Evolutionary conservation across 2,329 filamentous ascomycete species (phyloP), one percentile per base, ranked within the genome.

Genomic region (Furcasterigmium furcatum): DNA sequence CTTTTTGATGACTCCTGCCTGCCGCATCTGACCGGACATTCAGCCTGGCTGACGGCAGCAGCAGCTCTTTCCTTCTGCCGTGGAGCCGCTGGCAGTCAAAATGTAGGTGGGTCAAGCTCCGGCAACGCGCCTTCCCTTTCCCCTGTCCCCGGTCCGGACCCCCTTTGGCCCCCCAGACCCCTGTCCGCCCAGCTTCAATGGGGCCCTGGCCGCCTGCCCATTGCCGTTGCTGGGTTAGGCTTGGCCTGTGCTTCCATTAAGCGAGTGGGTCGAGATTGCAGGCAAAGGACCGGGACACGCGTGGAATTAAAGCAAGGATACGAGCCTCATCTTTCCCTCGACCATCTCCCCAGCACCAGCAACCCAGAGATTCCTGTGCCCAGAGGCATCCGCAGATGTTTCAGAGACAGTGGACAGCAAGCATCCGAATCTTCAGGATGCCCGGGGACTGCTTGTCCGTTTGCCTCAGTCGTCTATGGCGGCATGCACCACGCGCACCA

Each of bases 211-310:
- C 35, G 10, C 19, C 35, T 40, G 18, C 16, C 35, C 35, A 14
- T 39, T 32, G 38, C 35, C 32, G 44, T 46, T 46, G 39, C 44
- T 36, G 44, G 38, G 44, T 41, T 39, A 35, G 36, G 38, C 44
- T 32, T 46, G 47, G 47, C 41, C 47, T 32, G 47, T 49, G 47
- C 47, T 43, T 16, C 34, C 18, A 36, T 52, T 56, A 55, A 57
- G 53, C 53, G 50, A 57, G 53, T 58, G 54, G 56, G 55, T 38
- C 49, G 51, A 55, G 53, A 54, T 56, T 56, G 46, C 52, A 40
- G 43, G 39, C 21, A 39, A 16, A 30, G 27, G 22, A 32, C 25
- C 35, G 25, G 25, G 36, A 36, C 34, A 36, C 34, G 34, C 34
- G 34, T 36, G 34, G 34, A 36, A 32, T 19, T 18, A 12, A n/a